phyloP scores from a whole-genome alignment of 108 stramenopile genomes.

The Mayamaea pseudoterrestris region DNA sequence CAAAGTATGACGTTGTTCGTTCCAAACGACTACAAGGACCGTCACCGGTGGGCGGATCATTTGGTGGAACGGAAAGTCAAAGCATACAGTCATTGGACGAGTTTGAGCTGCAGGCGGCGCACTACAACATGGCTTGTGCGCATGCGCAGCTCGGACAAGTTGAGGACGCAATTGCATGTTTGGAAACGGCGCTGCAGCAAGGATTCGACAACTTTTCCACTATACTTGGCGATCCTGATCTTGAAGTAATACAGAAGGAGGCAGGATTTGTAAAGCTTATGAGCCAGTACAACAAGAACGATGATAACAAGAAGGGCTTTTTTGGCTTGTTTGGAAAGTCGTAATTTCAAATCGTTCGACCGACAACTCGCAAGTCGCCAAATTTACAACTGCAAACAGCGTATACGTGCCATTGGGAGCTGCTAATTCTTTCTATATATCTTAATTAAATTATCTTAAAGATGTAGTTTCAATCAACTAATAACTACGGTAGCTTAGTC shows the following conservation, averaged over 20 bases:
- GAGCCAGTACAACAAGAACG: too few species aligned
- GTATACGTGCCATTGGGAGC: too few species aligned
- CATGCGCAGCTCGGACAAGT: constrained; percentile 48
- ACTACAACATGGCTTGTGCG: constrained; percentile 78
- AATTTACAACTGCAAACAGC: too few species aligned
- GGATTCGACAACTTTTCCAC: constrained; percentile 74
- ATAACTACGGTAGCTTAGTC: not conserved
- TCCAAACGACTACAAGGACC: constrained; percentile 51
- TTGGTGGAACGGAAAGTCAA: constrained; percentile 43
- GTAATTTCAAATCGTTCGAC: too few species aligned
- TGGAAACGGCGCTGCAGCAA: constrained; percentile 52
- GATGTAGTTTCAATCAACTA: too few species aligned
- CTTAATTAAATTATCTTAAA: too few species aligned
- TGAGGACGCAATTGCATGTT: constrained; percentile 41
- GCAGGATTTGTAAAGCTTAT: too few species aligned
- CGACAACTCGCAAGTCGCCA: too few species aligned
- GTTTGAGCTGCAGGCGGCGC: constrained; percentile 73
- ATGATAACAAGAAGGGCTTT: too few species aligned
- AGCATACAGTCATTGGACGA: constrained; percentile 45
- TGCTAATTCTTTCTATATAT: too few species aligned
- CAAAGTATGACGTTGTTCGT: constrained; percentile 50
- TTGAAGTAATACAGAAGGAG: constrained; percentile 18
- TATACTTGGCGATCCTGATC: constrained; percentile 62
- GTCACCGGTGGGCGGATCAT: constrained; percentile 65
- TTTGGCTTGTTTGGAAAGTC: too few species aligned